phyloP scores from a whole-genome alignment of 176 grass and related monocot species.

The Secale cereale region DNA sequence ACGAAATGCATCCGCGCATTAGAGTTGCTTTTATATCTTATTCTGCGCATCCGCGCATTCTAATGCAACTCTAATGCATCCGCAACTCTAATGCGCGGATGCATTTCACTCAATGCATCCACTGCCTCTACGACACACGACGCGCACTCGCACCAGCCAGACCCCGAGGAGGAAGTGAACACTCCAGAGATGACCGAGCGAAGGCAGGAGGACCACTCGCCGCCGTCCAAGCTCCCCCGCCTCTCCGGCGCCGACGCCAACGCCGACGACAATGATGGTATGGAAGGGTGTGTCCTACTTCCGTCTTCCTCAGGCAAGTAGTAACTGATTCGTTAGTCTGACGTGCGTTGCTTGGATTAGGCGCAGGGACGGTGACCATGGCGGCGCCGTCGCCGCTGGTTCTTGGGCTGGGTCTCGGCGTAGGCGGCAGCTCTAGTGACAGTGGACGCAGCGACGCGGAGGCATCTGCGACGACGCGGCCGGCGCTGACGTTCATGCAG shows the following conservation, averaged over 20 bases:
- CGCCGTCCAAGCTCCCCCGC: constrained; percentile 45
- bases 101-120: no score
- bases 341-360: no score
- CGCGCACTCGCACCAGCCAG: background rate
- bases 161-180: background rate
- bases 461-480: background rate
- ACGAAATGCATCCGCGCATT: no score
- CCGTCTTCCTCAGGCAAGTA: no score
- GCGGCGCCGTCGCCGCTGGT: constrained; percentile 44
- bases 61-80: no score
- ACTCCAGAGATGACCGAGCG: constrained; percentile 3
- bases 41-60: no score
- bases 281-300: background rate
- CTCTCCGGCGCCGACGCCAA: constrained; percentile 34
- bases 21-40: no score
- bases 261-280: constrained; percentile 23
- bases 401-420: constrained; percentile 45
- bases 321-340: background rate
- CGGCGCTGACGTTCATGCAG: constrained; percentile 68
- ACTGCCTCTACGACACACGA: no score
- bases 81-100: no score
- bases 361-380: constrained; percentile 48
- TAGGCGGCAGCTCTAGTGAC: constrained; percentile 19
- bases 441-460: background rate
- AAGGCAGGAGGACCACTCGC: constrained; percentile 7